Conservation (phyloP, 2,329 filamentous ascomycete genomes). For the Fusarium poae region DNA sequence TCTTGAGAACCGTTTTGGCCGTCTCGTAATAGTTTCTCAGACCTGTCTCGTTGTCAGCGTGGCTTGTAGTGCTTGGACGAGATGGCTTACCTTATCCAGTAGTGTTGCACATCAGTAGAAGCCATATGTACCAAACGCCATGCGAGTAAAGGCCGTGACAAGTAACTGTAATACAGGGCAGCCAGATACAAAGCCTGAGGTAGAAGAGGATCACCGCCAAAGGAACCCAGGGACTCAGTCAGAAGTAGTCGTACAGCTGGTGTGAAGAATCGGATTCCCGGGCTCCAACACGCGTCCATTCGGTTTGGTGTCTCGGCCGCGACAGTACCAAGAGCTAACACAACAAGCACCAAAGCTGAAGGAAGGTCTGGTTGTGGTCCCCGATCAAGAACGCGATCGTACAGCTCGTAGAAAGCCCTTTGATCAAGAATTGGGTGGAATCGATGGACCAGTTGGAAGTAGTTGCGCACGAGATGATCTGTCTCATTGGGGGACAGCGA, state of each 20-base stretch:
- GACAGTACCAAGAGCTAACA: conserved; percentile 31
- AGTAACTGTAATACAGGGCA: conserved; percentile 41
- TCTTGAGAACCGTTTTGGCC: conserved; percentile 27
- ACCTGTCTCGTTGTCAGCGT: not conserved
- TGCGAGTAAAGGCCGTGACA: conserved; percentile 37
- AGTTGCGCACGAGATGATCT: conserved; percentile 25
- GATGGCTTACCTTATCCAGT: conserved; percentile 34
- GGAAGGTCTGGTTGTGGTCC: conserved; percentile 21
- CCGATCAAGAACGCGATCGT: conserved; percentile 9
- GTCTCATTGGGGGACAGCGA: conserved; percentile 17
- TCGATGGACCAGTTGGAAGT: conserved; percentile 34
- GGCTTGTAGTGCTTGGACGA: rapidly evolving
- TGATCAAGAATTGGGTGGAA: conserved; percentile 40
- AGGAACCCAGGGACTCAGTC: conserved; percentile 34
- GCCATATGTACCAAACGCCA: conserved; percentile 42
- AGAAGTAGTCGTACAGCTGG: conserved; percentile 29
- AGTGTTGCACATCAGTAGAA: conserved; percentile 41
- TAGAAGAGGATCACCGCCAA: conserved; percentile 35
- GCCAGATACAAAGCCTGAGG: conserved; percentile 39
- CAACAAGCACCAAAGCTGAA: conserved; percentile 27
- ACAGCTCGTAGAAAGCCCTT: conserved; percentile 17
- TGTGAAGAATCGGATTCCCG: conserved; percentile 29
- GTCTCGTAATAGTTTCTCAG: conserved; percentile 32
- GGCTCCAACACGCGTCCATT: conserved; percentile 26
- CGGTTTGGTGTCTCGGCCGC: conserved; percentile 27